Evolutionary conservation across 371 early-diverging fungal genomes (phyloP).

Genomic region (Catenaria anguillulae): DNA sequence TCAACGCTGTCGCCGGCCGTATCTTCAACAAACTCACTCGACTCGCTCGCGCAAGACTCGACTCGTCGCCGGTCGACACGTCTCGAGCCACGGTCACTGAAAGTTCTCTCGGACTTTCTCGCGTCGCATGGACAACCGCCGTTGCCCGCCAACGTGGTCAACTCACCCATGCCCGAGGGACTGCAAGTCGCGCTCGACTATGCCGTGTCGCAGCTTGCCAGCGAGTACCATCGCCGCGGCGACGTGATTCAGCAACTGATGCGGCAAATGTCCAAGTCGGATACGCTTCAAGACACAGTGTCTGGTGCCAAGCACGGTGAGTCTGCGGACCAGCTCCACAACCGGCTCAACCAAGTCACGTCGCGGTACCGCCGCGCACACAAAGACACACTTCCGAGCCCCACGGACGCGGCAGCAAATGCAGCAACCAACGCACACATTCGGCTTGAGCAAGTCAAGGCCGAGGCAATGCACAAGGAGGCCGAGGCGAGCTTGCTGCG

Average conservation of each 20-base stretch:
- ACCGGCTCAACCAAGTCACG: too few species aligned
- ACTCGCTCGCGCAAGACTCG: neutral
- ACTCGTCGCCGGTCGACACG: neutral
- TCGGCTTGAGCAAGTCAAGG: constrained; percentile 16
- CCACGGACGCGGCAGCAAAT: neutral
- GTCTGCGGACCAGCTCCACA: neutral
- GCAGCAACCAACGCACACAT: constrained; percentile 9
- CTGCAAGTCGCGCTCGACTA: neutral
- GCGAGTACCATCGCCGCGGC: constrained; percentile 1
- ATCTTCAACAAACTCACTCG: neutral
- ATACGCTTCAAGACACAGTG: too few species aligned
- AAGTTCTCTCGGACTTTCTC: neutral
- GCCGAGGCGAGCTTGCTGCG: constrained; percentile 17
- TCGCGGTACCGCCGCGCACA: too few species aligned
- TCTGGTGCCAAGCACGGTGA: too few species aligned
- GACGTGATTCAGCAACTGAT: constrained; percentile 2
- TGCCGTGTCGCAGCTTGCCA: neutral
- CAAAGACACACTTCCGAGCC: too few species aligned
- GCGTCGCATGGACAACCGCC: neutral
- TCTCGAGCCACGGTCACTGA: neutral
- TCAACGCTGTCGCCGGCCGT: neutral
- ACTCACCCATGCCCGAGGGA: neutral
- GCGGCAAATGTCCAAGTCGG: neutral
- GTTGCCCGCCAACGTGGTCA: neutral
- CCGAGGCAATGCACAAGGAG: constrained; percentile 15